phyloP scores from a whole-genome alignment of 2,329 filamentous ascomycete genomes.

The Hypoxylon sp. region DNA sequence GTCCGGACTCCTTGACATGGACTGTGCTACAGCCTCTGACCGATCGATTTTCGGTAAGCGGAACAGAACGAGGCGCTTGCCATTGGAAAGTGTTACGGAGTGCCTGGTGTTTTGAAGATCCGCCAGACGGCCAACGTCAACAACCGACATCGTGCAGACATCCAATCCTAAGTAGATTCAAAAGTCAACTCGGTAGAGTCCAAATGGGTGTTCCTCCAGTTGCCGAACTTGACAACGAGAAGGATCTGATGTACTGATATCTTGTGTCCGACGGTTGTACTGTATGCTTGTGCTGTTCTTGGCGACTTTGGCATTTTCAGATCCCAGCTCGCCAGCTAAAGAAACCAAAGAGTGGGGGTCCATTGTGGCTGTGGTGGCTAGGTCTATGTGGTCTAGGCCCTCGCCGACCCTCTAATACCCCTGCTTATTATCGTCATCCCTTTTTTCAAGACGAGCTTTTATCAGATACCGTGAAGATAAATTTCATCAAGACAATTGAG shows the following conservation, averaged over 20 bases:
- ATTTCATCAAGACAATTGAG: too few relatives aligned
- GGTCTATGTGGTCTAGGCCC: neutral
- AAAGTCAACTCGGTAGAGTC: neutral
- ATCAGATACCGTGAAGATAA: neutral
- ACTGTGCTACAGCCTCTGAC: slow-evolving; percentile 42
- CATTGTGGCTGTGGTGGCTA: slow-evolving; percentile 24
- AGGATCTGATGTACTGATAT: neutral
- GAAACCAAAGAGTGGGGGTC: neutral
- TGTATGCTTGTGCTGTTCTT: slow-evolving; percentile 9
- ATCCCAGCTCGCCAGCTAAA: neutral
- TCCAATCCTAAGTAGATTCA: neutral
- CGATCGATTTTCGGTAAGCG: slow-evolving; percentile 57
- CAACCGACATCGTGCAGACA: slow-evolving; percentile 45
- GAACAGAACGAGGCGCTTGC: slow-evolving; percentile 60
- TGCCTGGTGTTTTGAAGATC: slow-evolving; percentile 57
- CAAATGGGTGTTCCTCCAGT: neutral
- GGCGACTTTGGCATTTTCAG: neutral
- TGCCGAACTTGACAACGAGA: slow-evolving; percentile 1
- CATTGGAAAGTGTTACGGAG: slow-evolving; percentile 57
- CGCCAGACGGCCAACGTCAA: slow-evolving; percentile 50
- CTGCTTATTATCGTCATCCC: neutral
- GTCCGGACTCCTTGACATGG: slow-evolving; percentile 51
- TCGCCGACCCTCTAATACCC: neutral
- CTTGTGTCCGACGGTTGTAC: slow-evolving; percentile 14
- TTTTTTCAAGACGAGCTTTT: neutral